Evolutionary conservation across 2,329 filamentous ascomycete genomes (phyloP).

Genomic region (Gliomastix tumulicola): DNA sequence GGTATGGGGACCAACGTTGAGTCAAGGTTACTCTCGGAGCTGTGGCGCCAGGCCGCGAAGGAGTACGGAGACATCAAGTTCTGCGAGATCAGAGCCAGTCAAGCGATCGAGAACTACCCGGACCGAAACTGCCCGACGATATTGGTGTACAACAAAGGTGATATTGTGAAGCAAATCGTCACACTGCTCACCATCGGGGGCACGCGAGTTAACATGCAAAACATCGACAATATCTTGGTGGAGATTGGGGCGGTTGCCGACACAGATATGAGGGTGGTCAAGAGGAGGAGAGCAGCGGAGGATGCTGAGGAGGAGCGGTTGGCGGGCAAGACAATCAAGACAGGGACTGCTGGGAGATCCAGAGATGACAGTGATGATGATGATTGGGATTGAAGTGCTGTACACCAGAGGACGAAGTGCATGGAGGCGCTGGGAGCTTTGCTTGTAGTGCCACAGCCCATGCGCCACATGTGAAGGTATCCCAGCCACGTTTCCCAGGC

Average conservation of each 20-base stretch:
- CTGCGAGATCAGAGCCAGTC: constrained; percentile 84
- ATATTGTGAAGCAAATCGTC: constrained; percentile 89
- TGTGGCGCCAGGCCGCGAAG: constrained; percentile 77
- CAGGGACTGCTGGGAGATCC: constrained; percentile 38
- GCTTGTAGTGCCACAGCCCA: no score
- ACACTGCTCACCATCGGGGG: constrained; percentile 77
- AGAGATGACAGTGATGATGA: constrained; percentile 45
- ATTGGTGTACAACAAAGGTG: constrained; percentile 82
- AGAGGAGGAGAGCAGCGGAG: constrained; percentile 51
- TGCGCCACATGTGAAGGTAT: no score
- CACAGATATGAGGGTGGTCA: constrained; percentile 70
- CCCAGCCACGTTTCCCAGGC: no score
- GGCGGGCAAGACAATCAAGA: constrained; percentile 40
- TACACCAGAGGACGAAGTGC: no score
- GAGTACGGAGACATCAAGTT: constrained; percentile 96
- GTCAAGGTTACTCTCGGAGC: constrained; percentile 72
- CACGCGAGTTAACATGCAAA: constrained; percentile 59
- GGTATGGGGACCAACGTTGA: constrained; percentile 75
- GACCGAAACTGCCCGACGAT: constrained; percentile 94
- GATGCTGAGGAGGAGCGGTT: constrained; percentile 51
- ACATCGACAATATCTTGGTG: constrained; percentile 76
- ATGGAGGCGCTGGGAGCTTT: no score
- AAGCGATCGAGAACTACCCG: constrained; percentile 95
- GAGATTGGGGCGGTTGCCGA: constrained; percentile 73
- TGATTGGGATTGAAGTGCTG: constrained; percentile 49